Percentiles rank a stretch among this genome's conserved stretches.
These are phyloP conservation scores for Pseudogymnoascus destructans DNA, from an alignment of 2,329 filamentous ascomycete genomes.

Conservation along the genomic window DNA sequence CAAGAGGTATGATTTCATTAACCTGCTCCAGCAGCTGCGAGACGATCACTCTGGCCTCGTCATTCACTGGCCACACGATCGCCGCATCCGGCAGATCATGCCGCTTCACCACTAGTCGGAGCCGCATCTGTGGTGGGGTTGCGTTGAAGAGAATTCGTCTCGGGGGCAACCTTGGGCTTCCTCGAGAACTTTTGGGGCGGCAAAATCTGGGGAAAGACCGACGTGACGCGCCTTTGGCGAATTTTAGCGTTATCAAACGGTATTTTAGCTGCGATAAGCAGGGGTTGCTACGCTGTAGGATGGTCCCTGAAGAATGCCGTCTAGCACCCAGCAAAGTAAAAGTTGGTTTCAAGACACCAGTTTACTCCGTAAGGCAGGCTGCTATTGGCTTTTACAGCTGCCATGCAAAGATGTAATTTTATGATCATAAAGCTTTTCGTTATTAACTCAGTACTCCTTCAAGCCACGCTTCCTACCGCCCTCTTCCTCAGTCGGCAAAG, in stretches of 20 bases:
- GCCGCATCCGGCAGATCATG: slow-evolving; percentile 59
- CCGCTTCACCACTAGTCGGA: slow-evolving; percentile 60
- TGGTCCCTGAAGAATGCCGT: neutral
- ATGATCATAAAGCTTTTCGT: slow-evolving; percentile 6
- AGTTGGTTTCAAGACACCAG: neutral
- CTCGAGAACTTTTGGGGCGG: neutral
- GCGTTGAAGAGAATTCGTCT: neutral
- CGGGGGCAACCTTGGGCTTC: neutral
- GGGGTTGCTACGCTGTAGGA: neutral
- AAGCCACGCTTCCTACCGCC: neutral
- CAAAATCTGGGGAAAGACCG: neutral
- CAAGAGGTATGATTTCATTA: slow-evolving; percentile 69
- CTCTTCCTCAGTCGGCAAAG: slow-evolving; percentile 13
- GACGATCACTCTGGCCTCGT: slow-evolving; percentile 51
- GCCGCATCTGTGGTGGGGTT: slow-evolving; percentile 41
- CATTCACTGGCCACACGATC: slow-evolving; percentile 55
- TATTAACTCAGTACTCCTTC: slow-evolving; percentile 3
- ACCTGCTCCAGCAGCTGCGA: slow-evolving; percentile 64
- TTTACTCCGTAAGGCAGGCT: neutral
- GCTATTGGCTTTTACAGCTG: neutral
- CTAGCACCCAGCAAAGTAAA: neutral
- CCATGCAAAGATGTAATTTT: neutral
- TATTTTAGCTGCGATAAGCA: slow-evolving; percentile 3
- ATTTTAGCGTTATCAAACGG: slow-evolving; percentile 2
- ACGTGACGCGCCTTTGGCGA: slow-evolving; percentile 5